Conservation (phyloP, 352 stramenopile species). For the Globisporangium paroecandrum region DNA sequence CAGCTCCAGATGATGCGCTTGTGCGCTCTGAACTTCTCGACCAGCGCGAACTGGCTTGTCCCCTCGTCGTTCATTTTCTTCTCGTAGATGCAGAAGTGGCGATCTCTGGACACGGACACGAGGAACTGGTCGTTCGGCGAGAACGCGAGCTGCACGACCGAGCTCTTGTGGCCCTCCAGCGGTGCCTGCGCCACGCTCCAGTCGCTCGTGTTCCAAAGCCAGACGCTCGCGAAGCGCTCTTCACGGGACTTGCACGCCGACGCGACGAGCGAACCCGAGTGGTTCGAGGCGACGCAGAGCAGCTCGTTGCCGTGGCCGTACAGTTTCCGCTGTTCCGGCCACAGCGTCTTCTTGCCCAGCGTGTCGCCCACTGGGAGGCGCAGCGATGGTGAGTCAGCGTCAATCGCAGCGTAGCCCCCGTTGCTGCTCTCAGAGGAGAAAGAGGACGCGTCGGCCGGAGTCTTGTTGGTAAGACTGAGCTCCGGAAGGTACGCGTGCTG, state of each 20-base stretch:
- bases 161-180: conserved; percentile 71
- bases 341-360: conserved; percentile 62
- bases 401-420: conserved; percentile 26
- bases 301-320: conserved; percentile 82
- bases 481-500: conserved; percentile 69
- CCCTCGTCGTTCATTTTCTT: conserved; percentile 6
- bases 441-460: conserved; percentile 9
- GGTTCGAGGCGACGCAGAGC: conserved; percentile 58
- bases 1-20: conserved; percentile 82
- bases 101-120: conserved; percentile 70
- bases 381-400: conserved; percentile 8
- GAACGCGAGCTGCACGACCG: conserved; percentile 74
- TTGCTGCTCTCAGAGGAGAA: conserved; percentile 4
- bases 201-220: conserved; percentile 61
- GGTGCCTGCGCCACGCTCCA: conserved; percentile 44
- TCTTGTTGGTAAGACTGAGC: conserved; percentile 78
- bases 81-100: conserved; percentile 68
- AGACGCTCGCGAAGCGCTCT: conserved; percentile 56
- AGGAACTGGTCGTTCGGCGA: conserved; percentile 57
- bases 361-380: conserved; percentile 59
- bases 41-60: conserved; percentile 33
- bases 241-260: conserved; percentile 78
- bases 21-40: conserved; percentile 58
- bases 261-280: conserved; percentile 47
- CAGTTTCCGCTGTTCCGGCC: conserved; percentile 71